Evolutionary conservation across 1,284 basidiomycete genomes (phyloP).

Genomic region (Fomitopsis schrenkii): DNA sequence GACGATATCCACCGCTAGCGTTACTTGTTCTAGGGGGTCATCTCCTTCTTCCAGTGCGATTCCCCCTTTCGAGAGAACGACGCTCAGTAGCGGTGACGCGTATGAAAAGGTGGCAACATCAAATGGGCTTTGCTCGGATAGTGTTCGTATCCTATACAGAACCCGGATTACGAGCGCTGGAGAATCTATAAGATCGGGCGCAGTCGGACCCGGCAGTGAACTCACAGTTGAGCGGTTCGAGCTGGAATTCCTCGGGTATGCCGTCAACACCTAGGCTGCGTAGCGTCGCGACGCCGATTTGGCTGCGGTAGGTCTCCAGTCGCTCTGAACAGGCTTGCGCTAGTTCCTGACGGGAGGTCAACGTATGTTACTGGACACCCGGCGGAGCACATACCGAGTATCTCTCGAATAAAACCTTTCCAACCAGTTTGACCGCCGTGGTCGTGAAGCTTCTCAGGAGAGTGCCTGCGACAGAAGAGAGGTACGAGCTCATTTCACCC

Average conservation of each 20-base stretch:
- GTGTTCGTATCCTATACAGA: constrained; percentile 80
- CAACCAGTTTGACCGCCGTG: constrained; percentile 54
- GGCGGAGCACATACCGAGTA: constrained; percentile 57
- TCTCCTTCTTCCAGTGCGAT: constrained; percentile 63
- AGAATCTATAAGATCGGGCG: not conserved
- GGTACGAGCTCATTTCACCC: constrained; percentile 51
- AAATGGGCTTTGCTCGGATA: constrained; percentile 82
- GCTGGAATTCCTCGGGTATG: constrained; percentile 70
- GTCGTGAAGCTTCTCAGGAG: constrained; percentile 65
- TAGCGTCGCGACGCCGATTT: constrained; percentile 80
- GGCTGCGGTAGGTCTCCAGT: constrained; percentile 61
- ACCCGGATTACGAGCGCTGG: constrained; percentile 80
- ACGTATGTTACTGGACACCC: not conserved
- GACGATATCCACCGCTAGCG: constrained; percentile 82
- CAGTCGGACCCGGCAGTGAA: not conserved
- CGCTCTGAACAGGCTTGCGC: constrained; percentile 66
- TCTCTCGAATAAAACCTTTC: constrained; percentile 61
- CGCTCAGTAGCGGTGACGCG: constrained; percentile 72
- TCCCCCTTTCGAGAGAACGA: constrained; percentile 70
- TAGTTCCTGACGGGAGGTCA: constrained; percentile 43
- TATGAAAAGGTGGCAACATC: constrained; percentile 87
- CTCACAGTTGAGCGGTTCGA: constrained; percentile 67
- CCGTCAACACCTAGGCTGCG: constrained; percentile 63
- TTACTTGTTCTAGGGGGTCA: constrained; percentile 83
- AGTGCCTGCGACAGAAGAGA: constrained; percentile 56